phyloP scores from a whole-genome alignment of 208 protist genomes.

The Vickermania ingenoplastis region DNA sequence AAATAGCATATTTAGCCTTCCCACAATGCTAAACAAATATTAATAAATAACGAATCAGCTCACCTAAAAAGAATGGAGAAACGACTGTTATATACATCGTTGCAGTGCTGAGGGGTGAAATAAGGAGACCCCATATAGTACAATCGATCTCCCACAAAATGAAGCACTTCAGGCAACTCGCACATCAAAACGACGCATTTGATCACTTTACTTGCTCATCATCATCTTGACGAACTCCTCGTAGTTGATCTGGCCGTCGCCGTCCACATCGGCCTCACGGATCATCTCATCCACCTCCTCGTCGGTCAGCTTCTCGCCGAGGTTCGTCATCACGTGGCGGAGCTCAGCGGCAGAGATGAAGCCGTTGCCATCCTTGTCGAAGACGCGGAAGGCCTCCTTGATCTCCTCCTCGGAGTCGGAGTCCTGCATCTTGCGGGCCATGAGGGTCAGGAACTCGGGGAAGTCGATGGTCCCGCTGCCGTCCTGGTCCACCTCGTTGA shows the following conservation, averaged over 20 bases:
- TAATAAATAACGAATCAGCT: background rate
- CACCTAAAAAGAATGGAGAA: background rate
- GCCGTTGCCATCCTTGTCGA: too few species aligned
- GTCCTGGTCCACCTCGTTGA: constrained; percentile 96
- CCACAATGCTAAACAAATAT: background rate
- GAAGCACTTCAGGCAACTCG: background rate
- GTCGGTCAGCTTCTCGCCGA: too few species aligned
- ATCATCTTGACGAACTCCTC: constrained; percentile 86
- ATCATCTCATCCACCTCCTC: too few species aligned
- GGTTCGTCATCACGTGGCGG: too few species aligned
- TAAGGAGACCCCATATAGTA: background rate
- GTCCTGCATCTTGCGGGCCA: constrained; percentile 87
- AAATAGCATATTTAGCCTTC: too few species aligned
- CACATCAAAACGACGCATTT: constrained; percentile 13
- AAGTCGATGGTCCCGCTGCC: constrained; percentile 95
- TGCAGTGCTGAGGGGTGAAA: background rate
- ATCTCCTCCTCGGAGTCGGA: constrained; percentile 91
- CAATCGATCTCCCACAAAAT: background rate
- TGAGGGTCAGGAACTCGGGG: constrained; percentile 85
- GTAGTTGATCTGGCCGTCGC: constrained; percentile 72
- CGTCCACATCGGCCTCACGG: constrained; percentile 79
- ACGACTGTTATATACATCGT: background rate
- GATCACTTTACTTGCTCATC: constrained; percentile 56
- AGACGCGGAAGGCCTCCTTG: too few species aligned
- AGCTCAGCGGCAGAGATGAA: too few species aligned